Conservation (phyloP, 495 filamentous ascomycete species). For the Rostrohypoxylon terebratum region DNA sequence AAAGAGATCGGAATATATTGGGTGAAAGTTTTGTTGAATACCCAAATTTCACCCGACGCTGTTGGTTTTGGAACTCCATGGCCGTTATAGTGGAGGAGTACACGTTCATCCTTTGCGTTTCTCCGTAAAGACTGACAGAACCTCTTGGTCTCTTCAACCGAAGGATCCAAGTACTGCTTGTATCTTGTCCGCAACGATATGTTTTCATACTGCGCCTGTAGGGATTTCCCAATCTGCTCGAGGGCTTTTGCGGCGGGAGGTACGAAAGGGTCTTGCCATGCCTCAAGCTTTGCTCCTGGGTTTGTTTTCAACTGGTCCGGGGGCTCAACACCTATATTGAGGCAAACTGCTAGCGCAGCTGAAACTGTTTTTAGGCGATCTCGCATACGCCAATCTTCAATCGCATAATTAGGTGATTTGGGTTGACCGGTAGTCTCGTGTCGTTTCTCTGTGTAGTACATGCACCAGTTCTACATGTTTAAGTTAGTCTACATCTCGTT, state of each 20-base stretch:
- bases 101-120: slow-evolving; percentile 94
- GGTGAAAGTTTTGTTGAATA: slow-evolving; percentile 98
- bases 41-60: slow-evolving; percentile 97
- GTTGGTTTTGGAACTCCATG: slow-evolving; percentile 98
- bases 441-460: slow-evolving; percentile 98
- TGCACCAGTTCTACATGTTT: slow-evolving; percentile 82
- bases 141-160: slow-evolving; percentile 95
- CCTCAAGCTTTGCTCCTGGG: slow-evolving; percentile 92
- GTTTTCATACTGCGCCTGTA: slow-evolving; percentile 96
- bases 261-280: slow-evolving; percentile 92
- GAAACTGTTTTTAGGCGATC: slow-evolving; percentile 97
- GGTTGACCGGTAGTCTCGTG: slow-evolving; percentile 97
- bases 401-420: slow-evolving; percentile 66
- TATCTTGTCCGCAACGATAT: slow-evolving; percentile 93
- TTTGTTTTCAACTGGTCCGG: slow-evolving; percentile 94
- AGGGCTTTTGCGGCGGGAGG: slow-evolving; percentile 85
- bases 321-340: slow-evolving; percentile 98
- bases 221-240: slow-evolving; percentile 92
- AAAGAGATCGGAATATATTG: slow-evolving; percentile 98
- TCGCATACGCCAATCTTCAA: slow-evolving; percentile 96
- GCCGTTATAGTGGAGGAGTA: slow-evolving; percentile 98
- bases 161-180: slow-evolving; percentile 95
- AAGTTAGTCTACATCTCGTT: slow-evolving; percentile 44
- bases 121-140: slow-evolving; percentile 89
- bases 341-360: slow-evolving; percentile 89